Percentiles rank a stretch among this genome's conserved stretches.
phyloP scores from a whole-genome alignment of 2,329 filamentous ascomycete species.

The Colletotrichum higginsianum region DNA sequence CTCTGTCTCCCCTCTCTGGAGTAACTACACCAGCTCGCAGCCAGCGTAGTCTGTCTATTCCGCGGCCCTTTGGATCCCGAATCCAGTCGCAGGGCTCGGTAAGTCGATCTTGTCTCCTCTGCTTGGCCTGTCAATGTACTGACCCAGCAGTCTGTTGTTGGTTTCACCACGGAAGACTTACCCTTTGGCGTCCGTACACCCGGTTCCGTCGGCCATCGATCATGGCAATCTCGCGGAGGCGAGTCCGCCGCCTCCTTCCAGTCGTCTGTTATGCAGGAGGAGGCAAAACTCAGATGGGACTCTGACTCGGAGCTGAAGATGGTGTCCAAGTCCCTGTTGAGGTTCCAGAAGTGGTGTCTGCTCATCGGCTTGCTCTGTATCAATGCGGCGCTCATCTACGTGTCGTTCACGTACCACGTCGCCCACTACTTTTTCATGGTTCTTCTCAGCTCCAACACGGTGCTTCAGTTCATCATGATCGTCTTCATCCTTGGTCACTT shows the following conservation, averaged over 20 bases:
- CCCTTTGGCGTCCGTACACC: constrained; percentile 52
- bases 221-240: constrained; percentile 51
- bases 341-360: constrained; percentile 57
- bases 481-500: constrained; percentile 54
- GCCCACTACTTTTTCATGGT: constrained; percentile 61
- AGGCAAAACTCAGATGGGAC: constrained; percentile 58
- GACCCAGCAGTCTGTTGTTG: constrained; percentile 51
- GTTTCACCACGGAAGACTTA: constrained; percentile 48
- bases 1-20: constrained; percentile 20
- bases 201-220: constrained; percentile 48
- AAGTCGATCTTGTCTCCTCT: neutral
- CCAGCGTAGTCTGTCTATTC: constrained; percentile 41
- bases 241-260: constrained; percentile 54
- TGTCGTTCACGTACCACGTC: constrained; percentile 56
- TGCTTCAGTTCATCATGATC: constrained; percentile 60
- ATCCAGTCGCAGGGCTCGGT: constrained; percentile 37
- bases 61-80: constrained; percentile 20
- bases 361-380: constrained; percentile 53
- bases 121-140: neutral
- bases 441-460: constrained; percentile 62
- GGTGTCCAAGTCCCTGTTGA: constrained; percentile 55
- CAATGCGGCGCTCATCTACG: constrained; percentile 55
- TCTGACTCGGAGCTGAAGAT: constrained; percentile 56
- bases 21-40: constrained; percentile 30
- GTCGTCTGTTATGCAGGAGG: constrained; percentile 55